phyloP scores from a whole-genome alignment of 1,284 basidiomycete species.

The Mycosarcoma maydis region DNA sequence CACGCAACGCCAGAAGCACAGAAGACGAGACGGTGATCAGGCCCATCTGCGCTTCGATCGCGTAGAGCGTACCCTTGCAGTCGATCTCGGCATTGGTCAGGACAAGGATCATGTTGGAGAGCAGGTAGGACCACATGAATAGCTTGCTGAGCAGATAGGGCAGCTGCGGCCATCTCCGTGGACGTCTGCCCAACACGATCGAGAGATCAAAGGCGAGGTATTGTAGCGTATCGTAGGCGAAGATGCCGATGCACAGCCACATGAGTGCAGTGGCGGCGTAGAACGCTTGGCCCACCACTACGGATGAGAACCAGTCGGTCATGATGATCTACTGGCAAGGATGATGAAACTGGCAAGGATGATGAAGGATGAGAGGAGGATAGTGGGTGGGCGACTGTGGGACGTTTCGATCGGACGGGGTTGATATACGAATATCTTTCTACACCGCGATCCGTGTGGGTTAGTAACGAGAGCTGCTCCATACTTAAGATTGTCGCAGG shows the following conservation, averaged over 20 bases:
- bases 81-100: slow-evolving; percentile 26
- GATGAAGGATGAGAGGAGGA: not conserved
- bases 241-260: slow-evolving; percentile 39
- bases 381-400: not conserved
- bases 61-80: slow-evolving; percentile 24
- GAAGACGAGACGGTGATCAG: slow-evolving; percentile 33
- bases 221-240: slow-evolving; percentile 23
- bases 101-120: slow-evolving; percentile 19
- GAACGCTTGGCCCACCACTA: slow-evolving; percentile 17
- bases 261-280: slow-evolving; percentile 28
- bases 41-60: slow-evolving; percentile 50
- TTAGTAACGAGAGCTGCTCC: too few relatives aligned
- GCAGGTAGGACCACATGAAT: slow-evolving; percentile 27
- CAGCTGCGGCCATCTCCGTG: slow-evolving; percentile 36
- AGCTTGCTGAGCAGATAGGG: slow-evolving; percentile 41
- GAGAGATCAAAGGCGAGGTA: slow-evolving; percentile 30
- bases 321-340: slow-evolving; percentile 14
- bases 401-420: not conserved
- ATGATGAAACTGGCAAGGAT: not conserved
- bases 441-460: too few relatives aligned
- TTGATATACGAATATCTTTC: not conserved
- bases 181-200: slow-evolving; percentile 22
- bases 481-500: too few relatives aligned
- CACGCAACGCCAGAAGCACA: slow-evolving; percentile 35
- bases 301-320: slow-evolving; percentile 30